Conservation (phyloP, 139 green algal genomes). For the Deuterostichococcus epilithicus region DNA sequence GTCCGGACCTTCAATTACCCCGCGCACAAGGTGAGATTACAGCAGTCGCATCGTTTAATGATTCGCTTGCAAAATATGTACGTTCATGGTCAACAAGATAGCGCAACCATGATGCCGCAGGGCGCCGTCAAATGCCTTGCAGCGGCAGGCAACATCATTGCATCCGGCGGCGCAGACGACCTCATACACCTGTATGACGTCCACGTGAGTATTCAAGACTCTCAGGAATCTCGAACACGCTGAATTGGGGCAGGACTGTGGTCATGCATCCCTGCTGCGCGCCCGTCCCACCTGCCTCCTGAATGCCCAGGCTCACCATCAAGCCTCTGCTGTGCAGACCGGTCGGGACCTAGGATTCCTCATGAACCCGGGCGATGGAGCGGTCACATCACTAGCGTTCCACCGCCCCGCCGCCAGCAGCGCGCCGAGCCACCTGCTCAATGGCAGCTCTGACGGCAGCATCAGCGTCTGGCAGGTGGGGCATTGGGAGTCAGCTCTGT, state of each 20-base stretch:
- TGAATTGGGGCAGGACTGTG: neutral
- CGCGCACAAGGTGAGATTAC: slow-evolving; percentile 45
- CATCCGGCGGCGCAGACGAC: slow-evolving; percentile 73
- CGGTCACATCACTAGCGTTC: slow-evolving; percentile 66
- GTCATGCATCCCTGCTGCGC: slow-evolving; percentile 3
- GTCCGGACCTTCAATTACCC: slow-evolving; percentile 49
- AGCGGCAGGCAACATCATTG: slow-evolving; percentile 49
- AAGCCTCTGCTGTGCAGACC: neutral
- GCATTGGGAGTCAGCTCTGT: too few species aligned
- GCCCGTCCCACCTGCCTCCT: slow-evolving; percentile 16
- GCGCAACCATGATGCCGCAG: slow-evolving; percentile 16
- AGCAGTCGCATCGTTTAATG: neutral
- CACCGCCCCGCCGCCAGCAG: slow-evolving; percentile 37
- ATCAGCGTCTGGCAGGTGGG: slow-evolving; percentile 69
- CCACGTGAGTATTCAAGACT: slow-evolving; percentile 34
- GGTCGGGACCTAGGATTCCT: slow-evolving; percentile 68
- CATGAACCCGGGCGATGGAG: slow-evolving; percentile 77
- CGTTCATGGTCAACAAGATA: neutral
- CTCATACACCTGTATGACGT: slow-evolving; percentile 76
- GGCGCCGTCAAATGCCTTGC: slow-evolving; percentile 72
- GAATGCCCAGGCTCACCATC: slow-evolving; percentile 13
- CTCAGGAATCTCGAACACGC: neutral
- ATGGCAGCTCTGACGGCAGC: slow-evolving; percentile 70
- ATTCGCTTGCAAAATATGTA: neutral
- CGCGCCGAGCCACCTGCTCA: slow-evolving; percentile 71